phyloP scores from a whole-genome alignment of 192 early-diverging fungal genomes.

The Backusella morwellensis region DNA sequence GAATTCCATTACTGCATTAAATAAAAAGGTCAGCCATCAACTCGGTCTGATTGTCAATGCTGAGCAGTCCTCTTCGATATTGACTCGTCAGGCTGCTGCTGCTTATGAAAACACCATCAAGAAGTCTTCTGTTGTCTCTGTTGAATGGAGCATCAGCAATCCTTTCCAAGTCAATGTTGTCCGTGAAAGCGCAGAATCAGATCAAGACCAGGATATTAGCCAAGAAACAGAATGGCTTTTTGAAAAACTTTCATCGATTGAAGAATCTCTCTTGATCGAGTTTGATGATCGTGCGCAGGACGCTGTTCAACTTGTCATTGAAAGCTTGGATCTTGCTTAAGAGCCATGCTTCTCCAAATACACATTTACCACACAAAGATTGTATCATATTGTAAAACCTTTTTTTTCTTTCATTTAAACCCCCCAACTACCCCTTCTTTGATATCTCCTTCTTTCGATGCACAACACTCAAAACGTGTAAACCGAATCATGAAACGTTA shows the following conservation, averaged over 20 bases:
- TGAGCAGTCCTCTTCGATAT: conserved; percentile 10
- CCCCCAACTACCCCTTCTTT: neutral
- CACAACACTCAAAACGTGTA: conserved; percentile 1
- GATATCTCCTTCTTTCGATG: neutral
- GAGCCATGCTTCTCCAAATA: neutral
- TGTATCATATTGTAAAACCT: neutral
- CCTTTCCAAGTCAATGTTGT: conserved; percentile 11
- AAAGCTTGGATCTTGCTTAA: conserved; percentile 6
- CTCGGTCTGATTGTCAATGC: conserved; percentile 25
- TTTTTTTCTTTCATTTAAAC: neutral
- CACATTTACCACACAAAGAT: neutral
- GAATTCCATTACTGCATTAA: conserved; percentile 6
- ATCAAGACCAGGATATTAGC: neutral
- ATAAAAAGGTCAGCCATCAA: conserved; percentile 20
- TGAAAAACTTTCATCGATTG: neutral
- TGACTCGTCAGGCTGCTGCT: conserved; percentile 6
- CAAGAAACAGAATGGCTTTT: conserved; percentile 5
- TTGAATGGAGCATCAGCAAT: conserved; percentile 5
- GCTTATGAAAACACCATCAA: neutral
- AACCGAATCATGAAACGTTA: neutral
- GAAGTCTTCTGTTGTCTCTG: neutral
- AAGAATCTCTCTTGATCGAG: neutral
- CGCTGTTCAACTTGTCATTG: conserved; percentile 5
- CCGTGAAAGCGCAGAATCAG: neutral
- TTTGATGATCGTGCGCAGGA: conserved; percentile 10